These are phyloP conservation scores for Colletotrichum kahawae DNA, from an alignment of 2,329 filamentous ascomycete genomes.

Conservation along the genomic window DNA sequence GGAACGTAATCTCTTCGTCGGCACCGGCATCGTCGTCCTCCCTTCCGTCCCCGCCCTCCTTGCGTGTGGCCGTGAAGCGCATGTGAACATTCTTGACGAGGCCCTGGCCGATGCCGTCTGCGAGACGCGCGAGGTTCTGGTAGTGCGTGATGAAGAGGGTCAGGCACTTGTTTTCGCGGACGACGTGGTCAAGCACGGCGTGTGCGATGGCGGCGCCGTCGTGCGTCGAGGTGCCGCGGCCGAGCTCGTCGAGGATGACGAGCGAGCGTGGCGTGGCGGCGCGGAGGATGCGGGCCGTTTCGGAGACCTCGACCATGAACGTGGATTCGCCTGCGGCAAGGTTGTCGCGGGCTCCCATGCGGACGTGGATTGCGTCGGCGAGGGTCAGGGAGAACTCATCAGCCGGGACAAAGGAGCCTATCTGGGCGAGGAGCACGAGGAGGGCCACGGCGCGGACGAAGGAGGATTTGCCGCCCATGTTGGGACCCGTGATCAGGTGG, in stretches of 20 bases:
- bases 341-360: constrained; percentile 96
- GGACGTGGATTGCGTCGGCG: constrained; percentile 89
- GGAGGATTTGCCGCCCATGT: constrained; percentile 99
- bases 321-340: constrained; percentile 94
- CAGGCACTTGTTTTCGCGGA: constrained; percentile 74
- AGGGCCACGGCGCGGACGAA: constrained; percentile 94
- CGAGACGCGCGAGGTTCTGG: constrained; percentile 78
- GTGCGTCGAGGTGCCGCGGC: constrained; percentile 91
- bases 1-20: constrained; percentile 85
- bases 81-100: constrained; percentile 90
- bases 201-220: constrained; percentile 96
- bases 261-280: constrained; percentile 83
- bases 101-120: constrained; percentile 65
- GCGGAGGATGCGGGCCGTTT: constrained; percentile 90
- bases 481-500: constrained; percentile 91
- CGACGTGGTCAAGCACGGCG: constrained; percentile 85
- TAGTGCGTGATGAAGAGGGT: constrained; percentile 99
- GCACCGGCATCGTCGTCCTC: constrained; percentile 37
- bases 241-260: constrained; percentile 93
- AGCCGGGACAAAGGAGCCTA: constrained; percentile 93
- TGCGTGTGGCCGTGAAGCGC: constrained; percentile 68
- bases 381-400: constrained; percentile 76
- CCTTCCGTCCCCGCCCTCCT: constrained; percentile 2
- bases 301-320: constrained; percentile 97
- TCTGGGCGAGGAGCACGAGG: constrained; percentile 91